Evolutionary conservation across 306 rosid species (phyloP), one percentile per base, ranked within the genome.

Genomic region (Lablab purpureus): DNA sequence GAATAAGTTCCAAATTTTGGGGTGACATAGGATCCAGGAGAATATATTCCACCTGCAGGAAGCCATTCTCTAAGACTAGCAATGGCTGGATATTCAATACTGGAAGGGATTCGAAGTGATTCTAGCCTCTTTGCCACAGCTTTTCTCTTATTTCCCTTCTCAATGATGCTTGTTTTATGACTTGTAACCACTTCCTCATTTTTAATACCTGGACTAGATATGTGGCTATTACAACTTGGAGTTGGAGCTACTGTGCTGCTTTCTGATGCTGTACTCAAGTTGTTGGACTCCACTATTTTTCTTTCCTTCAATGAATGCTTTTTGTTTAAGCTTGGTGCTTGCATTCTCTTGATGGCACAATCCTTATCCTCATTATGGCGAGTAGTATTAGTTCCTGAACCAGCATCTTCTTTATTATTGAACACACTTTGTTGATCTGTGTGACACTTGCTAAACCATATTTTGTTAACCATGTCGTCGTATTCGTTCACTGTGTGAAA

Each of bases 401-500:
- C 13, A 72, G 45, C 60, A 21, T 66, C 49, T 37, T 79, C 77
- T 60, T 67, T 78, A 43, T 71, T 59, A 63, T 78, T 14, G 7
- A 73, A 46, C 59, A 73, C 83, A 55, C 40, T 47, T 74, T 64
- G 74, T 18, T 73, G 77, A 75, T 25, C 65, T 27, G 15, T 19
- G 12, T 49, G 50, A 14, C 75, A 59, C 41, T 77, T 47, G 19
- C 45, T 76, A 14, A 56, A 49, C 80, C 80, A 40, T 69, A 78
- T 52, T 36, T 25, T 80, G 0, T 68, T 45, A 7, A 83, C 73
- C 71, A 85, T 65, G 21, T 77, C 84, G 75, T 83, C 89, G 56
- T 81, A 83, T 74, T 88, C 91, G 55, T 85, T 87, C 56, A 85
- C 81, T n/a, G 91, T 85, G 74, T 88, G 91, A 68, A 85, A 83